A percentile compares a stretch with the other conserved stretches of the same genome.
Conservation (phyloP, 2,329 filamentous ascomycete genomes). For the Colletotrichum higginsianum region DNA sequence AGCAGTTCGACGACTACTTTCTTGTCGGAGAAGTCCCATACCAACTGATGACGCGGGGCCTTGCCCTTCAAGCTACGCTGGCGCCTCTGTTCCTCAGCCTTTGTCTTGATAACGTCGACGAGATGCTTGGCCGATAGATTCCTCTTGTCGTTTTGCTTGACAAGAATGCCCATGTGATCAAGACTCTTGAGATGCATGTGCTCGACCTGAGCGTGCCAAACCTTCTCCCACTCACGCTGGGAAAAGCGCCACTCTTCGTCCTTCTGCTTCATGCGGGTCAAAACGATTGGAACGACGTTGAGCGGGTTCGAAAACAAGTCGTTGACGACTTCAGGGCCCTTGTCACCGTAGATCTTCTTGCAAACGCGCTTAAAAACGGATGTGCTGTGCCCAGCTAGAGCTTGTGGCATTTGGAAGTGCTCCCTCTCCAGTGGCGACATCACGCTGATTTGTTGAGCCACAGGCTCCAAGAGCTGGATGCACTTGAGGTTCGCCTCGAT, state of each 20-base stretch:
- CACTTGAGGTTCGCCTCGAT: slow-evolving; percentile 96
- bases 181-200: slow-evolving; percentile 96
- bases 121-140: slow-evolving; percentile 92
- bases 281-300: slow-evolving; percentile 88
- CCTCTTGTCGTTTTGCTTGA: slow-evolving; percentile 91
- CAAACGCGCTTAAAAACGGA: slow-evolving; percentile 97
- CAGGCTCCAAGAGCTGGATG: slow-evolving; percentile 94
- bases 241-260: slow-evolving; percentile 98
- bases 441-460: slow-evolving; percentile 89
- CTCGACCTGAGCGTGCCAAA: slow-evolving; percentile 97
- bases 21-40: slow-evolving; percentile 80
- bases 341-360: slow-evolving; percentile 97
- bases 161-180: slow-evolving; percentile 94
- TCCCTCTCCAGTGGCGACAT: slow-evolving; percentile 81
- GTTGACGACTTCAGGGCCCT: slow-evolving; percentile 86
- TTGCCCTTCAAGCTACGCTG: slow-evolving; percentile 74
- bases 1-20: slow-evolving; percentile 76
- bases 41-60: slow-evolving; percentile 79
- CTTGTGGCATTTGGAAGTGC: slow-evolving; percentile 83
- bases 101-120: slow-evolving; percentile 90
- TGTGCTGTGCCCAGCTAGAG: slow-evolving; percentile 92
- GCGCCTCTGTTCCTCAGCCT: slow-evolving; percentile 90
- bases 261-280: slow-evolving; percentile 93
- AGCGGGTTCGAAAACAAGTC: slow-evolving; percentile 89
- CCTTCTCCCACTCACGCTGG: slow-evolving; percentile 98